Evolutionary conservation across 305 asterid species (phyloP).

Genomic region (Andrographis paniculata): DNA sequence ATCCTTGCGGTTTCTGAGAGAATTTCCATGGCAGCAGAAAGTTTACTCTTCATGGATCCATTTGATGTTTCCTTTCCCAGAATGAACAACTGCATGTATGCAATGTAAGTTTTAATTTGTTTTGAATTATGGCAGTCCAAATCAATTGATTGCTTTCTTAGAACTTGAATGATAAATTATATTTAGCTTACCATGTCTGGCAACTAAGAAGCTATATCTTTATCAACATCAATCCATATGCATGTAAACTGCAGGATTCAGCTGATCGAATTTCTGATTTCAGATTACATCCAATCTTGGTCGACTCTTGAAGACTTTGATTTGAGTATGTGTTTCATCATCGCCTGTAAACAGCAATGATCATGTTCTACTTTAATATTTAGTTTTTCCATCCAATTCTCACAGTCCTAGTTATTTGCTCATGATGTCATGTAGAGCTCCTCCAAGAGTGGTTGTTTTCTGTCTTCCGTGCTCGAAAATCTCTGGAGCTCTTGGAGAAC

Average conservation of each 20-base stretch:
- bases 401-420: not conserved
- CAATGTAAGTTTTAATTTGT: constrained; percentile 52
- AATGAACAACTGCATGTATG: constrained; percentile 61
- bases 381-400: too few species aligned
- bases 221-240: too few species aligned
- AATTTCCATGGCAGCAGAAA: constrained; percentile 71
- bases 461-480: constrained; percentile 56
- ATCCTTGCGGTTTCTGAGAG: constrained; percentile 78
- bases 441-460: constrained; percentile 82
- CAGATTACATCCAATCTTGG: constrained; percentile 72
- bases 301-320: constrained; percentile 50
- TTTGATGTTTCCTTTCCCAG: constrained; percentile 66
- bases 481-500: constrained; percentile 63
- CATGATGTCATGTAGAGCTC: constrained; percentile 55
- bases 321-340: constrained; percentile 31
- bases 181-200: too few species aligned
- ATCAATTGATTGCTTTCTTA: too few species aligned
- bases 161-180: too few species aligned
- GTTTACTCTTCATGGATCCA: constrained; percentile 84
- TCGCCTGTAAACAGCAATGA: too few species aligned
- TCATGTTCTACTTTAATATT: too few species aligned
- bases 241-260: constrained; percentile 68
- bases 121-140: too few species aligned
- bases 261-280: constrained; percentile 79
- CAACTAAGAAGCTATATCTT: too few species aligned